Evolutionary conservation across 75 land plant genomes (phyloP), one percentile per base, ranked within the genome.

Genomic region (Chamaecyparis obtusa): DNA sequence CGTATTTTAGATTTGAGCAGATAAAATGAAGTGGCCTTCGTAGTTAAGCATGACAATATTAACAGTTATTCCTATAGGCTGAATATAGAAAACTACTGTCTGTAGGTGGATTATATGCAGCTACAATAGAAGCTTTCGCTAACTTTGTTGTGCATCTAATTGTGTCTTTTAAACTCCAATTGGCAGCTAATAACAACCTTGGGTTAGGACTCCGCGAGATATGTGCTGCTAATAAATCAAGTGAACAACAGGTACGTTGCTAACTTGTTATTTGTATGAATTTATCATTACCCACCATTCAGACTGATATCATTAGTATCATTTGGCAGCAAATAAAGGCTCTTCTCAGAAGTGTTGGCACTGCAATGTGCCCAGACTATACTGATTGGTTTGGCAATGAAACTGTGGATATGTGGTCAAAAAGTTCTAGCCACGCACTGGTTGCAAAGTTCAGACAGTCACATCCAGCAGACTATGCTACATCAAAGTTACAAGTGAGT

Each of bases 241-340:
- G 89, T 89, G 99, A 98, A 88, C 86, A 95, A 37, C 91, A 98
- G 97, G 99, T 96, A 80, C 10, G 21, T 36, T 72, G 21, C 49
- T 54, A 36, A 39, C 30, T 76, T 17, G 44, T 86, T 15, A 21
- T 69, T 86, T 67, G 19, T 17, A 88, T 14, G 57, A 21, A 43
- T 51, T 3, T 67, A 71, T 30, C 37, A 44, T 60, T 67, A 41
- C 41, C 19, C 44, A 7, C 19, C 48, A 32, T 86, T 75, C 33
- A 49, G 14, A 35, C 76, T 55, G 86, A 51, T 80, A 72, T 30
- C 21, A 36, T 37, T 72, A 41, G 77, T 78, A 3, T 72, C 10
- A 36, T 24, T 35, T 78, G 90, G 86, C 95, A 98, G 99, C 97
- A 98, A 98, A 91, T 96, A 21, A 90, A 94, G 84, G 99, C 99